phyloP scores from a whole-genome alignment of 345 rosid genomes.

The Pistacia integerrima region DNA sequence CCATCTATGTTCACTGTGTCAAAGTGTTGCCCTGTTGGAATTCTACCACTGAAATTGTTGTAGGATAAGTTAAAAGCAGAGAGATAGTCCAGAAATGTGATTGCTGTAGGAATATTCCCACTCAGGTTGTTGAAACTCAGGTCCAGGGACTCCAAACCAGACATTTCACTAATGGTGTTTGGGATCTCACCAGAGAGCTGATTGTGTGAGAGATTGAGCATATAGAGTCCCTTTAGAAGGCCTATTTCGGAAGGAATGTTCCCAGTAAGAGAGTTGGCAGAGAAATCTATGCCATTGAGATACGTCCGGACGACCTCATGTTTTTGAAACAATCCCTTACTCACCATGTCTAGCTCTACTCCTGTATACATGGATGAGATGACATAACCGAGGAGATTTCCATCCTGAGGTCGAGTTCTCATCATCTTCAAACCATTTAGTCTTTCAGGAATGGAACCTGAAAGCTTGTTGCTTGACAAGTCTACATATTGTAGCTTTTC shows the following conservation, averaged over 20 bases:
- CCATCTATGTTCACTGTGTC: conserved; percentile 31
- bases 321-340: neutral
- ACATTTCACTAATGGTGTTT: neutral
- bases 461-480: neutral
- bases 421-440: neutral
- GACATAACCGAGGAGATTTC: neutral
- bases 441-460: neutral
- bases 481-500: too few species aligned
- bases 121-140: neutral
- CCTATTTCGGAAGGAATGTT: neutral
- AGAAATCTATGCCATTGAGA: neutral
- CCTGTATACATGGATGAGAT: neutral
- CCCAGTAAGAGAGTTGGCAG: neutral
- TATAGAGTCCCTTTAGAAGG: neutral
- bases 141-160: neutral
- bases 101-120: neutral
- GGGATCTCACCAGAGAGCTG: neutral
- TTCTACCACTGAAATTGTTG: conserved; percentile 6
- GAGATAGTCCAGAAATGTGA: neutral
- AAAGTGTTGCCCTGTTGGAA: conserved; percentile 7
- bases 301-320: neutral
- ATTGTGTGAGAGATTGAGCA: conserved; percentile 3
- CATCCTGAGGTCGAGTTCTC: neutral
- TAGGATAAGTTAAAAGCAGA: neutral
- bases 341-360: neutral